These are phyloP conservation scores for Annulohypoxylon stygium DNA, from an alignment of 495 filamentous ascomycete species.

Conservation along the genomic window DNA sequence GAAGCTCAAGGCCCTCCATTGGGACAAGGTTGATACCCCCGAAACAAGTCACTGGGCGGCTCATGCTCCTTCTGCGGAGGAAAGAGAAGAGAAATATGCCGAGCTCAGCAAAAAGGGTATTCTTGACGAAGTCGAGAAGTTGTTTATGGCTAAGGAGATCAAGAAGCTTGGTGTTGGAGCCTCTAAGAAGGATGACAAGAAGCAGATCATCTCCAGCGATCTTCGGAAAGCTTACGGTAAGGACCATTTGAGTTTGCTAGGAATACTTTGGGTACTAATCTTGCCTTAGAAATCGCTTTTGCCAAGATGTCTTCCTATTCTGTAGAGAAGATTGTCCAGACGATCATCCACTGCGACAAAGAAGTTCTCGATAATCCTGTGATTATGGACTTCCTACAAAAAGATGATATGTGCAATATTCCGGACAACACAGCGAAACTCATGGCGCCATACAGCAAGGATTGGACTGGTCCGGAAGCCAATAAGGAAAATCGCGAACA, in stretches of 20 bases:
- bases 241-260: constrained; percentile 24
- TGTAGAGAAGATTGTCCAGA: constrained; percentile 85
- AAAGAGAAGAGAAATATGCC: constrained; percentile 93
- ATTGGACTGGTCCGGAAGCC: constrained; percentile 94
- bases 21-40: constrained; percentile 97
- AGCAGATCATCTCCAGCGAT: constrained; percentile 94
- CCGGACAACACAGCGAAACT: constrained; percentile 90
- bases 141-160: constrained; percentile 98
- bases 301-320: constrained; percentile 87
- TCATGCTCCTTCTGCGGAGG: constrained; percentile 82
- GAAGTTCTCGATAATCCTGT: constrained; percentile 92
- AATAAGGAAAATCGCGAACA: constrained; percentile 83
- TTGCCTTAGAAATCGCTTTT: constrained; percentile 79
- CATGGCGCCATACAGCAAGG: constrained; percentile 93
- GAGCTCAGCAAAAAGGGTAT: constrained; percentile 94
- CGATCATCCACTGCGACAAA: constrained; percentile 94
- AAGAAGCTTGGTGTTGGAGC: constrained; percentile 80
- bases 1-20: constrained; percentile 99
- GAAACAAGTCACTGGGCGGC: constrained; percentile 96
- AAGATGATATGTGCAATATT: constrained; percentile 90
- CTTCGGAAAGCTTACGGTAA: constrained; percentile 87
- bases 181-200: constrained; percentile 90
- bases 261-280: constrained; percentile 28
- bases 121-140: constrained; percentile 94
- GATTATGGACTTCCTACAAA: constrained; percentile 97